phyloP scores from a whole-genome alignment of 2,329 filamentous ascomycete species.

The Venturia nashicola region DNA sequence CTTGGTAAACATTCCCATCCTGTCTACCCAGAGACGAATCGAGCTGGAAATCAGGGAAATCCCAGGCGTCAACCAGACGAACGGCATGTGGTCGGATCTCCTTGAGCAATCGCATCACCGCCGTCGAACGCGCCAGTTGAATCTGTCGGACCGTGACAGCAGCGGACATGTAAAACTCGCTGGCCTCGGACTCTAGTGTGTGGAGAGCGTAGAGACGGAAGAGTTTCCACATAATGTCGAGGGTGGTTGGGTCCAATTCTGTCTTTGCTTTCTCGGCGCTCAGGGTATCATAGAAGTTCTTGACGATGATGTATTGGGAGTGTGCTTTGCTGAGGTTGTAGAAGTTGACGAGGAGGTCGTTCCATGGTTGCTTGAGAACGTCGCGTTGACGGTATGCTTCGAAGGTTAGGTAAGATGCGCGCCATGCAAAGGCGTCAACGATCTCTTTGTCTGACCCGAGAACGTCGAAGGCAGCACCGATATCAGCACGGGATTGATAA shows the following conservation, averaged over 20 bases:
- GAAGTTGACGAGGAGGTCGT: slow-evolving; percentile 65
- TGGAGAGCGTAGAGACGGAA: slow-evolving; percentile 54
- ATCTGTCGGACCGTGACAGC: slow-evolving; percentile 64
- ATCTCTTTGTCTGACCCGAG: slow-evolving; percentile 58
- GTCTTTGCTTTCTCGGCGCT: slow-evolving; percentile 40
- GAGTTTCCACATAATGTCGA: slow-evolving; percentile 48
- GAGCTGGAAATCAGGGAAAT: slow-evolving; percentile 67
- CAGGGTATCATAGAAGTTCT: slow-evolving; percentile 64
- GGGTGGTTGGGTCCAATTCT: slow-evolving; percentile 14
- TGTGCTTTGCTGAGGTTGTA: slow-evolving; percentile 64
- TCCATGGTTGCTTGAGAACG: slow-evolving; percentile 65
- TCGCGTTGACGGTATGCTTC: slow-evolving; percentile 64
- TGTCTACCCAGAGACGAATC: slow-evolving; percentile 57
- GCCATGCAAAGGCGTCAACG: slow-evolving; percentile 64
- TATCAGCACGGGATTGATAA: slow-evolving; percentile 54
- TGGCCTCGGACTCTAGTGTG: slow-evolving; percentile 56
- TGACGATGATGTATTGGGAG: slow-evolving; percentile 66
- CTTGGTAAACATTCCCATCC: slow-evolving; percentile 67
- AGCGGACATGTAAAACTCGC: slow-evolving; percentile 59
- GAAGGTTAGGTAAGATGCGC: slow-evolving; percentile 61
- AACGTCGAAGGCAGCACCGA: slow-evolving; percentile 63
- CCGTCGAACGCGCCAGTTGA: slow-evolving; percentile 51
- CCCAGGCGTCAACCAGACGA: slow-evolving; percentile 60
- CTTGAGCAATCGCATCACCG: slow-evolving; percentile 56
- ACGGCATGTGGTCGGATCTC: slow-evolving; percentile 65